phyloP scores from a whole-genome alignment of 331 rosid species.

The Phaseolus coccineus region DNA sequence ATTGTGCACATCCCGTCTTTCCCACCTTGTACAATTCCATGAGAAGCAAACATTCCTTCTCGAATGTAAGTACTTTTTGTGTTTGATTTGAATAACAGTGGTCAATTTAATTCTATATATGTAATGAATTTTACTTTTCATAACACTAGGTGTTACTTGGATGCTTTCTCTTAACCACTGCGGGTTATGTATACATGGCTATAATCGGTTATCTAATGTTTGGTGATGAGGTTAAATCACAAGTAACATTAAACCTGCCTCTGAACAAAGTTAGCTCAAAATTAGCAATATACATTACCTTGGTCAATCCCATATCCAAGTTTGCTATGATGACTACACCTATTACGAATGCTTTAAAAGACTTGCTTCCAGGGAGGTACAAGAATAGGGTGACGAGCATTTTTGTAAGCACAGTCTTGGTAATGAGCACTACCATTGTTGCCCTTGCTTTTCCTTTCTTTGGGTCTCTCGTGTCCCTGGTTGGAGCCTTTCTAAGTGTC shows the following conservation, averaged over 20 bases:
- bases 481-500: slow-evolving; percentile 80
- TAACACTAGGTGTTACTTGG: slow-evolving; percentile 57
- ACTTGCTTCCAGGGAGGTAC: slow-evolving; percentile 44
- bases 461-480: slow-evolving; percentile 77
- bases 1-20: slow-evolving; percentile 89
- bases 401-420: slow-evolving; percentile 55
- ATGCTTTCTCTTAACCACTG: slow-evolving; percentile 70
- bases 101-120: background rate
- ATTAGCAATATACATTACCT: slow-evolving; percentile 63
- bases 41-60: slow-evolving; percentile 70
- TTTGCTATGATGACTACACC: slow-evolving; percentile 88
- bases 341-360: slow-evolving; percentile 66
- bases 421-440: slow-evolving; percentile 63
- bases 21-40: slow-evolving; percentile 92
- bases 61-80: slow-evolving; percentile 31
- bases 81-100: background rate
- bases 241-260: slow-evolving; percentile 74
- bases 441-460: slow-evolving; percentile 75
- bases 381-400: slow-evolving; percentile 51
- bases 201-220: slow-evolving; percentile 80
- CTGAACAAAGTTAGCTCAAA: slow-evolving; percentile 59
- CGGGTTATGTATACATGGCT: slow-evolving; percentile 77
- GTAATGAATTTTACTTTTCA: background rate
- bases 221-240: slow-evolving; percentile 69
- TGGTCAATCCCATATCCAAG: slow-evolving; percentile 84